These are phyloP conservation scores for Septoria linicola DNA, from an alignment of 2,329 filamentous ascomycete genomes.

Conservation along the genomic window DNA sequence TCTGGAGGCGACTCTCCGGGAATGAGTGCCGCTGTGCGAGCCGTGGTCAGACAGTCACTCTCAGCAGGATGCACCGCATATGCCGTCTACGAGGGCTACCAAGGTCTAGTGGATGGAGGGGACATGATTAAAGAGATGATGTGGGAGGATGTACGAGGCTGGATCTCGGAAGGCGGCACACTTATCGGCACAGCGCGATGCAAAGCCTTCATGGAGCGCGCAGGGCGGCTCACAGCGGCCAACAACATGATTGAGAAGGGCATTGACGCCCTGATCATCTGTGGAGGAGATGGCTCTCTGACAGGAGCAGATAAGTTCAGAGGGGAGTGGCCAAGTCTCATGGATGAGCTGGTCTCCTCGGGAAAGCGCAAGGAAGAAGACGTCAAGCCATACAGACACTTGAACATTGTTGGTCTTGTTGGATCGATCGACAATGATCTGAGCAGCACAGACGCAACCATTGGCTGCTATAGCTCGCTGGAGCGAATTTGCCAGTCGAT, in stretches of 20 bases:
- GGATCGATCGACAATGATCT: slow-evolving; percentile 99
- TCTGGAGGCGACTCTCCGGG: slow-evolving; percentile 91
- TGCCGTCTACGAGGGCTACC: slow-evolving; percentile 82
- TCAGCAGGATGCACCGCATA: slow-evolving; percentile 60
- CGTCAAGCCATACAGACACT: slow-evolving; percentile 71
- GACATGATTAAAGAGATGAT: slow-evolving; percentile 82
- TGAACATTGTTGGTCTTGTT: slow-evolving; percentile 95
- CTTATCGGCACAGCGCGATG: slow-evolving; percentile 93
- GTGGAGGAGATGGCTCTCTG: slow-evolving; percentile 92
- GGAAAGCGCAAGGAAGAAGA: slow-evolving; percentile 70
- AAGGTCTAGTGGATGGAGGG: slow-evolving; percentile 86
- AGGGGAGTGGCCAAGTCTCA: slow-evolving; percentile 82
- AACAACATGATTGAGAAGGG: slow-evolving; percentile 92
- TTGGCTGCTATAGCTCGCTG: slow-evolving; percentile 93
- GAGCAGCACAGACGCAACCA: slow-evolving; percentile 93
- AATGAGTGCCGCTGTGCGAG: slow-evolving; percentile 89
- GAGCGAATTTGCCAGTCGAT: slow-evolving; percentile 92
- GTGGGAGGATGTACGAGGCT: slow-evolving; percentile 94
- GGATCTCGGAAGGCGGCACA: slow-evolving; percentile 89
- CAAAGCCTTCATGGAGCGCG: slow-evolving; percentile 85
- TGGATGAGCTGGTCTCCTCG: slow-evolving; percentile 77
- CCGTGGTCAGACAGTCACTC: slow-evolving; percentile 88
- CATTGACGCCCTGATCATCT: slow-evolving; percentile 95
- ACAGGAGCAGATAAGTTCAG: slow-evolving; percentile 95
- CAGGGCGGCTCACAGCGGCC: slow-evolving; percentile 78